phyloP scores from a whole-genome alignment of 2,329 filamentous ascomycete species.

The Penicillium palitans region DNA sequence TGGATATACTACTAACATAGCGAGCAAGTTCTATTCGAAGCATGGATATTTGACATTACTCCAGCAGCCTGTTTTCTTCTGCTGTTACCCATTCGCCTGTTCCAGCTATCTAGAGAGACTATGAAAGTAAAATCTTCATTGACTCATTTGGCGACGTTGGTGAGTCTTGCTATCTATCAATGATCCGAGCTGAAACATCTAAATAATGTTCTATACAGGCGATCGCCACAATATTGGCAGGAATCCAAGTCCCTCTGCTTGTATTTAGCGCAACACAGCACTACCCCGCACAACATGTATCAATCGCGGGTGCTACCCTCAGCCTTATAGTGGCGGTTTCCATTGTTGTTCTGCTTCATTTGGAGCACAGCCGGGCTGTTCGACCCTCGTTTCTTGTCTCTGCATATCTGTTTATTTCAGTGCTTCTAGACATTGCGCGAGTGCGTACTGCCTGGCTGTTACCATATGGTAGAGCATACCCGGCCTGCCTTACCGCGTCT shows the following conservation, averaged over 20 bases:
- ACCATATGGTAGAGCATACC: conserved; percentile 28
- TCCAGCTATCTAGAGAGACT: conserved; percentile 12
- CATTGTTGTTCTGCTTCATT: conserved; percentile 19
- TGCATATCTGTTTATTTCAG: conserved; percentile 45
- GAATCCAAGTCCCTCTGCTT: background rate
- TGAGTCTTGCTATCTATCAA: background rate
- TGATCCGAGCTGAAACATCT: background rate
- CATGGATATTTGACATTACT: background rate
- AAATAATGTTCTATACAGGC: background rate
- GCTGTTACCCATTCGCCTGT: conserved; percentile 15
- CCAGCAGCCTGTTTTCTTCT: conserved; percentile 11
- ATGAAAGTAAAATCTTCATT: conserved; percentile 15
- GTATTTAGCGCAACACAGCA: background rate
- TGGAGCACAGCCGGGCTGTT: conserved; percentile 31
- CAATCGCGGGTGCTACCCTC: conserved; percentile 11
- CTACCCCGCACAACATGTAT: background rate
- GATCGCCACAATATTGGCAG: background rate
- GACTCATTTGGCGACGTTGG: conserved; percentile 10
- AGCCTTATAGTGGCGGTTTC: conserved; percentile 21
- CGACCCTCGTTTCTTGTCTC: conserved; percentile 34
- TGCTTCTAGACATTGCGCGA: conserved; percentile 45
- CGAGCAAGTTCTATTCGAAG: background rate
- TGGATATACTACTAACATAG: background rate
- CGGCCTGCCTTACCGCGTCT: conserved; percentile 36
- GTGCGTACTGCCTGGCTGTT: conserved; percentile 42